These are phyloP conservation scores for Phytophthora citrophthora DNA, from an alignment of 352 stramenopile species.

Conservation along the genomic window DNA sequence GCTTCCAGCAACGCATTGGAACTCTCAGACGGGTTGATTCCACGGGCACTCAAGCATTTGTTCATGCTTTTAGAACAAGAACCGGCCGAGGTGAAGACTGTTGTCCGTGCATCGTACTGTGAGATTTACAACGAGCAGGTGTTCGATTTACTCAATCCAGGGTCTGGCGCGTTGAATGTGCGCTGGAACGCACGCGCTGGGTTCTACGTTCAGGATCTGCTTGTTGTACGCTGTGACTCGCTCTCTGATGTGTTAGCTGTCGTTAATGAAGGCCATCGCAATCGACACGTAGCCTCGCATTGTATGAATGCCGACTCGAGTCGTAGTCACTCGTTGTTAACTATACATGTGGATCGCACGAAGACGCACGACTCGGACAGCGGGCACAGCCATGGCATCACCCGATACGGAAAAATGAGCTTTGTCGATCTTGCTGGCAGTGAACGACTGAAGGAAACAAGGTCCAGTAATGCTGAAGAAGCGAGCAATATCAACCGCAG, in stretches of 20 bases:
- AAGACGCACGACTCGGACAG: conserved; percentile 53
- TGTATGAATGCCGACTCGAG: conserved; percentile 87
- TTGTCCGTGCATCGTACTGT: conserved; percentile 77
- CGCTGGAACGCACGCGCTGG: conserved; percentile 75
- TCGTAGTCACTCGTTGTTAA: conserved; percentile 81
- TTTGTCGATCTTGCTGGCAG: conserved; percentile 86
- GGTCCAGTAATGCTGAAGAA: conserved; percentile 73
- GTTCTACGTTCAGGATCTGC: conserved; percentile 83
- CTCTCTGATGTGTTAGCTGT: conserved; percentile 78
- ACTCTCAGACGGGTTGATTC: conserved; percentile 75
- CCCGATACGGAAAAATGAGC: conserved; percentile 77
- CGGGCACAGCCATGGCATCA: conserved; percentile 41
- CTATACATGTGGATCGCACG: conserved; percentile 70
- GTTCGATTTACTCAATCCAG: conserved; percentile 78
- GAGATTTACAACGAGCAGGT: conserved; percentile 90
- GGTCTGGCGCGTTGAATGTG: conserved; percentile 64
- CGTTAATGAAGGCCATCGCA: conserved; percentile 77
- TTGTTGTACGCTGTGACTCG: conserved; percentile 77
- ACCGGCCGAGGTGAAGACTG: conserved; percentile 56
- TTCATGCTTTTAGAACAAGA: conserved; percentile 56
- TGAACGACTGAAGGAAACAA: conserved; percentile 78
- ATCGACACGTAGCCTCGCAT: conserved; percentile 68
- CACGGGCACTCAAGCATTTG: conserved; percentile 74
- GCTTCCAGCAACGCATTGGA: conserved; percentile 19
- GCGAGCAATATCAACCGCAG: conserved; percentile 89